These are phyloP conservation scores for Durio zibethinus DNA, from an alignment of 345 rosid genomes.

Conservation along the genomic window DNA sequence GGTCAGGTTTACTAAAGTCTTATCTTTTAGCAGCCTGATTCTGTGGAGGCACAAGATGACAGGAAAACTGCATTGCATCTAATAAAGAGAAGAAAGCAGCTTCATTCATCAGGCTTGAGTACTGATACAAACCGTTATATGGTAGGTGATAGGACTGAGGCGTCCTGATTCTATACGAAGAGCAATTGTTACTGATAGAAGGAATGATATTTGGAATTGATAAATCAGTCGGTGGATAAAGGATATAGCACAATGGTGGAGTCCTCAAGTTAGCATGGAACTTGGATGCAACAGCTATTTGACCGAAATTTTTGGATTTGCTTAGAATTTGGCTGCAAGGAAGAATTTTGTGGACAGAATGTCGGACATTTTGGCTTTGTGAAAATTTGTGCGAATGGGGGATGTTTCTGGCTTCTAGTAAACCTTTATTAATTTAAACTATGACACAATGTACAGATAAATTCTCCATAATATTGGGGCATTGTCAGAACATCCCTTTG, in stretches of 20 bases:
- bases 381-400: neutral
- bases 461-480: neutral
- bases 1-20: neutral
- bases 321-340: neutral
- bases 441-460: neutral
- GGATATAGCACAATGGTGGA: neutral
- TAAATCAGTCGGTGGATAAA: neutral
- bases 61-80: constrained; percentile 52
- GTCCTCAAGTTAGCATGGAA: neutral
- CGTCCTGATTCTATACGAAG: constrained; percentile 20
- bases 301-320: neutral
- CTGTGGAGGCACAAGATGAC: constrained; percentile 56
- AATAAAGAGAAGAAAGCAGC: constrained; percentile 68
- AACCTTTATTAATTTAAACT: neutral
- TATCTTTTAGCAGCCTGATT: constrained; percentile 45
- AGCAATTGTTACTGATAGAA: neutral
- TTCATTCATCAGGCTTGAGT: constrained; percentile 54
- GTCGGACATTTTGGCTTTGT: neutral
- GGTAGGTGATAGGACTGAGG: constrained; percentile 45
- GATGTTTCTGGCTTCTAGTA: neutral
- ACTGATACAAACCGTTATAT: constrained; percentile 39
- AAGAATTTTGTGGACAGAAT: neutral
- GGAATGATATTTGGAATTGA: neutral
- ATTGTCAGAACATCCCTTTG: neutral
- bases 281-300: neutral